Conservation (phyloP, 352 stramenopile species). For the Pythium vanterpoolii region DNA sequence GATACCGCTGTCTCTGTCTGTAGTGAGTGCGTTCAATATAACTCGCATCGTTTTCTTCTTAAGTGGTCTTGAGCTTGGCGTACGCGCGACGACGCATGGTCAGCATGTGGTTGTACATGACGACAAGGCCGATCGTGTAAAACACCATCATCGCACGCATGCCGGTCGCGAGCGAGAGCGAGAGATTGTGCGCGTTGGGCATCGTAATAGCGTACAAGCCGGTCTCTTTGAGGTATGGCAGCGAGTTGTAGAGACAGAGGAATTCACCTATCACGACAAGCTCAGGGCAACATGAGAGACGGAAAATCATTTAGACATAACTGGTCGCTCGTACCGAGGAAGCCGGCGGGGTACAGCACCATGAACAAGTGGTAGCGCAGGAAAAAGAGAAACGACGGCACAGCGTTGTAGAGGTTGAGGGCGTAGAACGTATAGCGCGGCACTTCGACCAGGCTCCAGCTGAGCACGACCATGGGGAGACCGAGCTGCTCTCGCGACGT, state of each 20-base stretch:
- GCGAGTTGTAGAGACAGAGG: conserved; percentile 65
- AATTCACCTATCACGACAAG: conserved; percentile 40
- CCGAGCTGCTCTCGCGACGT: conserved; percentile 74
- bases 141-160: conserved; percentile 61
- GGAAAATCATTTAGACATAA: background rate
- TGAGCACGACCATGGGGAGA: conserved; percentile 83
- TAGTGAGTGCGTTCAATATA: background rate
- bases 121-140: conserved; percentile 67
- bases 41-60: background rate
- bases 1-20: background rate
- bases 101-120: conserved; percentile 87
- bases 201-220: conserved; percentile 65
- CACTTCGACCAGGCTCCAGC: conserved; percentile 88
- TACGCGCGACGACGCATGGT: conserved; percentile 78
- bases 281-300: background rate
- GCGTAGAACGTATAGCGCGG: conserved; percentile 98
- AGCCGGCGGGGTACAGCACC: conserved; percentile 97
- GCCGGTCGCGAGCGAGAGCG: conserved; percentile 68
- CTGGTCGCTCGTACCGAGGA: conserved; percentile 46
- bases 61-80: conserved; percentile 63
- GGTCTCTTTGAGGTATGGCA: conserved; percentile 43
- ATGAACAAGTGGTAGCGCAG: conserved; percentile 98
- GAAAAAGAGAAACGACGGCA: conserved; percentile 95
- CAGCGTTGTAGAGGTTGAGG: conserved; percentile 89
- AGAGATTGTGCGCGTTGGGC: conserved; percentile 78